Evolutionary conservation across 805 yeast species (phyloP).

Genomic region (Wickerhamomyces mucosus): DNA sequence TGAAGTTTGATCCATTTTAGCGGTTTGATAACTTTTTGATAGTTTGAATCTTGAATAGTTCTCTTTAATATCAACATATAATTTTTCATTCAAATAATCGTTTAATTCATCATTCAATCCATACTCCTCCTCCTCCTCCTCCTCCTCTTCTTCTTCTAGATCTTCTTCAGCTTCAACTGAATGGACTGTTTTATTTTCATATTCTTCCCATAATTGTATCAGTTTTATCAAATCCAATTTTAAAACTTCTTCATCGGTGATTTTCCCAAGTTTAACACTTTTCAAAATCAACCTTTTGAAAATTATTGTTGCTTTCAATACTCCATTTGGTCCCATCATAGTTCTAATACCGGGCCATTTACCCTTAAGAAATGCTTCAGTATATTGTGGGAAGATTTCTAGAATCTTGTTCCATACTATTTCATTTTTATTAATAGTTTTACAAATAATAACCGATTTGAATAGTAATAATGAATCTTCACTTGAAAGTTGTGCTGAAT

Average conservation of each 20-base stretch:
- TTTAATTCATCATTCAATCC: constrained; percentile 3
- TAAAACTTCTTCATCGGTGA: constrained; percentile 40
- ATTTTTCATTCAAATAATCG: constrained; percentile 9
- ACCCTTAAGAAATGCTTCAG: constrained; percentile 38
- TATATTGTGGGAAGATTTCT: constrained; percentile 29
- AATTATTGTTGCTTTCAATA: constrained; percentile 39
- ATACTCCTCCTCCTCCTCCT: neutral
- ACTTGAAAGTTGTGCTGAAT: constrained; percentile 9
- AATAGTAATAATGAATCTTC: constrained; percentile 28
- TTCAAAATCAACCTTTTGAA: constrained; percentile 61
- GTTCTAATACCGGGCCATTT: constrained; percentile 64
- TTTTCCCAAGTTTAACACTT: constrained; percentile 47
- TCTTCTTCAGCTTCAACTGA: constrained; percentile 8
- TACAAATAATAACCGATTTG: constrained; percentile 58
- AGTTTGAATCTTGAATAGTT: constrained; percentile 40
- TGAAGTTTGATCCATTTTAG: constrained; percentile 39
- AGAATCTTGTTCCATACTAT: constrained; percentile 63
- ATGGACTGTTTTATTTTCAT: too few species aligned
- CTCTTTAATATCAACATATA: constrained; percentile 31
- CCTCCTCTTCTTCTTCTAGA: constrained; percentile 3
- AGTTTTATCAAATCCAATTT: constrained; percentile 41
- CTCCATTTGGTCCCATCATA: constrained; percentile 51
- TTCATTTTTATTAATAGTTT: constrained; percentile 44
- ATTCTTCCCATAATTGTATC: constrained; percentile 56
- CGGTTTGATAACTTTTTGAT: constrained; percentile 20